Conservation (phyloP, 352 stramenopile species). For the Pythium plurisporium region DNA sequence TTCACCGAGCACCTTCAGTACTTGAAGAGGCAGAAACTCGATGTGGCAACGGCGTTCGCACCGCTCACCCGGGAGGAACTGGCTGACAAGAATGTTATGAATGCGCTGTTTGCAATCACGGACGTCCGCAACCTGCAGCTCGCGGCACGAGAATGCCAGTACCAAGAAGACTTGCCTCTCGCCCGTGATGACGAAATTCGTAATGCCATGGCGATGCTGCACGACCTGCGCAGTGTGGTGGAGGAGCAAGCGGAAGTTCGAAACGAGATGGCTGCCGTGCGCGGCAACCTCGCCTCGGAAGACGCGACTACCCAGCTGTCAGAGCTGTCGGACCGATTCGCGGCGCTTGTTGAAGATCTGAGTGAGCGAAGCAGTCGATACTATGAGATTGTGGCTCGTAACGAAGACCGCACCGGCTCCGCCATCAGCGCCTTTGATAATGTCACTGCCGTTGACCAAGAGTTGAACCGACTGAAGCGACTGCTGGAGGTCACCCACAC, state of each 20-base stretch:
- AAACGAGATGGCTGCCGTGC: conserved; percentile 42
- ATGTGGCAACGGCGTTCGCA: neutral
- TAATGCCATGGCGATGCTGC: conserved; percentile 38
- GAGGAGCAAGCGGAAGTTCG: conserved; percentile 46
- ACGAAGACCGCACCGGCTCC: conserved; percentile 52
- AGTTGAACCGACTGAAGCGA: conserved; percentile 56
- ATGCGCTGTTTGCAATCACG: conserved; percentile 64
- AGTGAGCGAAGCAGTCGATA: conserved; percentile 73
- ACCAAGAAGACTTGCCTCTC: conserved; percentile 49
- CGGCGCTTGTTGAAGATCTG: conserved; percentile 49
- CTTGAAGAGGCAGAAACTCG: conserved; percentile 1
- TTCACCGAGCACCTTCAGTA: conserved; percentile 32
- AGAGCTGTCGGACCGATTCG: conserved; percentile 43
- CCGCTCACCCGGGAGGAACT: neutral
- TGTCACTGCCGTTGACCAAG: conserved; percentile 49
- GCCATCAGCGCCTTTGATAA: conserved; percentile 62
- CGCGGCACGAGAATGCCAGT: conserved; percentile 47
- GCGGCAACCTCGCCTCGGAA: conserved; percentile 40
- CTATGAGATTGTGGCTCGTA: conserved; percentile 74
- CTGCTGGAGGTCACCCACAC: conserved; percentile 66
- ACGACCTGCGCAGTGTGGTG: conserved; percentile 43
- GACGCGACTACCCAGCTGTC: conserved; percentile 32
- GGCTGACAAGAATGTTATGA: conserved; percentile 26
- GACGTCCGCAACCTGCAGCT: conserved; percentile 67
- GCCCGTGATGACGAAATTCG: conserved; percentile 55